Base-by-base conservation (phyloP, 2,329 filamentous ascomycete species). In the Sporothrix variecibatus region DNA sequence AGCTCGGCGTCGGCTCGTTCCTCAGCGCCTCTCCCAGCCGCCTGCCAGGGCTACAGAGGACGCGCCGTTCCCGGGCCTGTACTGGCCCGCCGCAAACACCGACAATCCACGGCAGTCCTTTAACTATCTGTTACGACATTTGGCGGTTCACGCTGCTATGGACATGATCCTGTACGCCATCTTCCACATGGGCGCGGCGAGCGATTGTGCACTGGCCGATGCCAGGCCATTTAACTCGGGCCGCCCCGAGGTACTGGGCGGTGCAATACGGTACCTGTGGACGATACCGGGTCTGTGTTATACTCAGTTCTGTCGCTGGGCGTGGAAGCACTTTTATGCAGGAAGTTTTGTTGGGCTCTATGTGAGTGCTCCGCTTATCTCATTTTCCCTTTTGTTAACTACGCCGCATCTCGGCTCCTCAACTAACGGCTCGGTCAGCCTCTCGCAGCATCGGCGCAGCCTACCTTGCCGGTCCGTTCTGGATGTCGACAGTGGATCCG, bases 401-500 rank as follows among this genome's bases (percentile, higher is more conserved):
- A n/a, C 65, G 58, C 15, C n/a, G 4, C 53, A 49, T 72, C n/a
- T 7, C 20, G n/a, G n/a, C n/a, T n/a, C n/a, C n/a, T n/a, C n/a
- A n/a, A 15, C 73, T 73, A 62, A 73, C 46, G 51, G 51, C 51
- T 56, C 34, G 34, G n/a, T n/a, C n/a, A n/a, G n/a, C 71, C 11
- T 38, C 7, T 17, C n/a, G 1, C 76, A 95, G 93, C 68, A 84
- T 97, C 26, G 94, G 93, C 15, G 93, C 92, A 9, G 89, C 95
- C 49, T 97, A 97, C 80, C 89, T 90, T 78, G 89, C 92, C 2
- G 95, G 94, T 60, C 94, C 92, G 82, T 97, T 95, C 81, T 87
- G 91, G 79, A 96, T 97, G 94, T 95, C 94, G 64, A 97, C 95
- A n/a, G 0, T 97, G 94, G 94, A 93, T 97, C 71, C 95, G n/a